Base-by-base conservation (phyloP, 176 grass and related monocot species). In the Zoysia japonica region DNA sequence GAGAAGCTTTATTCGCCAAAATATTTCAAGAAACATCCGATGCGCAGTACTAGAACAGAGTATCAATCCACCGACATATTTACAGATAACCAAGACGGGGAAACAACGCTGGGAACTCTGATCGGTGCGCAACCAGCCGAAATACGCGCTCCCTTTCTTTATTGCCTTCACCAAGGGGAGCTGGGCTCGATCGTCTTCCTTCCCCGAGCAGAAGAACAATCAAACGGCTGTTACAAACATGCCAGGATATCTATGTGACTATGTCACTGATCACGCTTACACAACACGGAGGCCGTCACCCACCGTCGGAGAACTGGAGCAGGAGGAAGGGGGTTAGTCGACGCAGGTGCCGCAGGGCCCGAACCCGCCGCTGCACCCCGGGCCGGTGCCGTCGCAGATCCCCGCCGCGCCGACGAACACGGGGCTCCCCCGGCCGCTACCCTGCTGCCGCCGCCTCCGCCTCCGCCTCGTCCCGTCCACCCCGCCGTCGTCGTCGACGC, bases 341-440 rank as follows among this genome's bases (percentile, higher is more conserved):
- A 88, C 50, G 72, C 88, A 88, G 77, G 81, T 70, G 59, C 71
- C 72, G 68, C 88, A 90, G 36, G 73, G 71, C 37, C 88, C 91
- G 52, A 70, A 90, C 0, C 85, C 88, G 61, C 88, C 85, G 67
- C 86, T 87, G 80, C 85, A 90, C 0, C 10, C 76, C 0, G 79
- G 83, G 0, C 88, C 85, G 19, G 91, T 90, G 48, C 91, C 85
- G 85, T 93, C 91, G 76, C 91, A 93, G 80, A 93, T 11, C 11
- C 88, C 79, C 47, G 80, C 10, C 0, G 85, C 65, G 77, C 85
- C 85, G 51, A 87, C 60, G 82, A 88, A 84, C 51, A 85, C 89
- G 17, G 68, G 85, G 82, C 71, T 89, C 10, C 72, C 56, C 0
- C 87, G 70, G 77, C 74, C 49, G 56, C 66, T 2, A 48, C 74